Percentiles rank a stretch among this genome's conserved stretches.
phyloP scores from a whole-genome alignment of 139 green algal species.

The Tetradesmus lagerheimii region DNA sequence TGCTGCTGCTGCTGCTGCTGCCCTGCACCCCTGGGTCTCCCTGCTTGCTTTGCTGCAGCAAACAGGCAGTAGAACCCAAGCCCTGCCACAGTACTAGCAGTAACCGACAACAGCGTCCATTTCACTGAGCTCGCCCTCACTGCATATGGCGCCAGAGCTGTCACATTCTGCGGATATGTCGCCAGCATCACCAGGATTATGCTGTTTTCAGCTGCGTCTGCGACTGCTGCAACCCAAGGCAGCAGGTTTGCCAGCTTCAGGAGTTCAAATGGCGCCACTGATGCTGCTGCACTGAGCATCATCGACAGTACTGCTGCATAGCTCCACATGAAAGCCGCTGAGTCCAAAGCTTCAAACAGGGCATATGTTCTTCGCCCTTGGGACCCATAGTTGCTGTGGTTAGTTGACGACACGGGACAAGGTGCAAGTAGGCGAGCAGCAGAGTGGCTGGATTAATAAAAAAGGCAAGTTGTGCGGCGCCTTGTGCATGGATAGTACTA shows the following conservation, averaged over 20 bases:
- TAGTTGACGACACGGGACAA: not conserved
- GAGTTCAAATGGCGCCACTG: not conserved
- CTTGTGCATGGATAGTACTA: too few species aligned
- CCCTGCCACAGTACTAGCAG: conserved; percentile 6
- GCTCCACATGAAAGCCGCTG: conserved; percentile 1
- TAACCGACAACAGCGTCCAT: conserved; percentile 10
- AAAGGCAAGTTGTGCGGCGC: too few species aligned
- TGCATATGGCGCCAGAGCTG: not conserved
- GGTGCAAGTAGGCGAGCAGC: too few species aligned
- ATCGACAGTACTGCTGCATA: conserved; percentile 34
- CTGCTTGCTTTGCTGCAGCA: not conserved
- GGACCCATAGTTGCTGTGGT: not conserved
- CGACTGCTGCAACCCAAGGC: conserved; percentile 9
- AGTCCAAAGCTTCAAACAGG: not conserved
- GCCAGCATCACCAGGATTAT: conserved; percentile 5
- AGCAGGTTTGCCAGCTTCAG: not conserved
- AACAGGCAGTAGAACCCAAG: conserved; percentile 9
- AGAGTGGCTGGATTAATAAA: too few species aligned
- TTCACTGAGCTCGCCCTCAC: not conserved
- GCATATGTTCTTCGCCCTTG: conserved; percentile 15
- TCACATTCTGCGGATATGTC: not conserved
- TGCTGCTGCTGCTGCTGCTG: not conserved
- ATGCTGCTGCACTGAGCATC: not conserved
- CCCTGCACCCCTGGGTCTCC: not conserved
- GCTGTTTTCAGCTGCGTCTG: conserved; percentile 23